Base-by-base conservation (phyloP, 441 rosid genomes). In the Pelargonium myrrhifolium region DNA sequence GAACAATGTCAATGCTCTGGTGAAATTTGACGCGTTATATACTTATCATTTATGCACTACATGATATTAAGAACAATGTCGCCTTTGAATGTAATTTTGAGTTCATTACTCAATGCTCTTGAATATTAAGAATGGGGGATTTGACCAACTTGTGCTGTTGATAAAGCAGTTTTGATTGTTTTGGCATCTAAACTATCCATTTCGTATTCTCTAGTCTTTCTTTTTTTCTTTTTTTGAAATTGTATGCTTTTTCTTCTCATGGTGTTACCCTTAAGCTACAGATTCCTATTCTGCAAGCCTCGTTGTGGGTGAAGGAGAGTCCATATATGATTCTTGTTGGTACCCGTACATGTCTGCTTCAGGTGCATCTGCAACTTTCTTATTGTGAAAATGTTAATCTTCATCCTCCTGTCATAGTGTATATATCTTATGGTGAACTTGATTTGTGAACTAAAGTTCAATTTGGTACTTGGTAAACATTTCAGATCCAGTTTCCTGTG, bases 311-410 rank as follows among this genome's bases (percentile, higher is more conserved):
- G 97, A 85, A 78, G 98, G 96, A 76, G 98, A 93, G 79, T 78
- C 97, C 68, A 90, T 87, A 3, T 85, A 93, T 73, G 97, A 89
- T 71, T 88, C 81, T 78, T 84, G 91, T 74, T 89, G 97, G 97
- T 94, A 92, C 78, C 99, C 99, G 0, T 84, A 81, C 81, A 91
- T 88, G 93, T 82, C 78, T 64, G 80, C 85, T 74, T 84, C 97
- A 83, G 92, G 97, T 88, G 73, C 67, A 28, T 21, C 6, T 6
- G n/a, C 28, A 58, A 35, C 63, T 40, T 68, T 58, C 14, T 11
- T 62, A 63, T 26, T 8, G 12, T 3, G n/a, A 40, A 9, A 12
- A 12, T 56, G n/a, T 7, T n/a, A 22, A 11, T 15, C 58, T 17
- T 14, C 6, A 31, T 21, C 20, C 10, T 49, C 40, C 63, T 31